These are phyloP conservation scores for Podaxis rugospora DNA, from an alignment of 768 basidiomycete genomes.

Conservation along the genomic window DNA sequence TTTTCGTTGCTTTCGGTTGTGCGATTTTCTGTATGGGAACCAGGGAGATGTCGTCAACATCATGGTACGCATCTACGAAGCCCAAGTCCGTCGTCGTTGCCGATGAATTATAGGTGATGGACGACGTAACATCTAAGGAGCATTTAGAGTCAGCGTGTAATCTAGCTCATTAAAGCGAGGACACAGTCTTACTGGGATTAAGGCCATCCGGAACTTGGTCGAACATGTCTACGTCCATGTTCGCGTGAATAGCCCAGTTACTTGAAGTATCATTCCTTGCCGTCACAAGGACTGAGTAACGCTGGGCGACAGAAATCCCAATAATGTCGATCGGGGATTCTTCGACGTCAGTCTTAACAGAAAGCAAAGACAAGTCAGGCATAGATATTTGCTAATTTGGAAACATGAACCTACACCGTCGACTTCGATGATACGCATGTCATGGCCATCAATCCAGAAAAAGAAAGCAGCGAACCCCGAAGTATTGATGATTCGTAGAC, in stretches of 20 bases:
- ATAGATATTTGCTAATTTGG: neutral
- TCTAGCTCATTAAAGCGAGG: neutral
- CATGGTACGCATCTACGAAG: conserved; percentile 50
- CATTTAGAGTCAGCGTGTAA: neutral
- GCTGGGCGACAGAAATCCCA: conserved; percentile 79
- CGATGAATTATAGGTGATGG: conserved; percentile 66
- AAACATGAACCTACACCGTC: conserved; percentile 63
- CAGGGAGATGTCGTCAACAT: conserved; percentile 63
- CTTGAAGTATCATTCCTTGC: conserved; percentile 80
- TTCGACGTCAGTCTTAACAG: conserved; percentile 65
- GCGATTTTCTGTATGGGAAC: conserved; percentile 56
- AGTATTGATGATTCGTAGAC: conserved; percentile 84
- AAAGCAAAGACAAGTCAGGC: neutral
- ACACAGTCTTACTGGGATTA: conserved; percentile 58
- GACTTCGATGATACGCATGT: conserved; percentile 80
- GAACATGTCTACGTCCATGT: conserved; percentile 91
- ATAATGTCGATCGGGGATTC: conserved; percentile 70
- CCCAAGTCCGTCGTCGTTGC: conserved; percentile 50
- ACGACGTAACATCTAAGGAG: conserved; percentile 70
- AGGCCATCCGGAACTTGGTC: conserved; percentile 71
- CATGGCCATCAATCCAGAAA: conserved; percentile 88
- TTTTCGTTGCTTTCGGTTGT: conserved; percentile 47
- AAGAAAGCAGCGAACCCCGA: conserved; percentile 69
- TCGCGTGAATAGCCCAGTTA: conserved; percentile 89
- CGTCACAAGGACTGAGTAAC: conserved; percentile 89